phyloP scores from a whole-genome alignment of 495 filamentous ascomycete genomes.

The Baudoinia panamericana region DNA sequence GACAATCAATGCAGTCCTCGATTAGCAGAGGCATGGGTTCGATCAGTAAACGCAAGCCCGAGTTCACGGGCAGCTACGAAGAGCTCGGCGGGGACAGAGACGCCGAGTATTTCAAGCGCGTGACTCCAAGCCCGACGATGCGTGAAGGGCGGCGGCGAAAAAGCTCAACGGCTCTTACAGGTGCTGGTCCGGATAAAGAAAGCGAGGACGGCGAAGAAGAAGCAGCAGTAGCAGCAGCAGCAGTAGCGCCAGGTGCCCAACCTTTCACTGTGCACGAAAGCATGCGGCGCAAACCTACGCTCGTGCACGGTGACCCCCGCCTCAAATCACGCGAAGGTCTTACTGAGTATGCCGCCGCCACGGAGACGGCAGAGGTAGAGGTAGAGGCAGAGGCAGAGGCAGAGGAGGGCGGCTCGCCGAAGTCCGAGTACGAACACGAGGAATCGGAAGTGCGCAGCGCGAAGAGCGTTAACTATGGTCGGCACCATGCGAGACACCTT shows the following conservation, averaged over 20 bases:
- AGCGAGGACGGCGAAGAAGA: slow-evolving; percentile 22
- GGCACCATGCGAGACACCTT: slow-evolving; percentile 51
- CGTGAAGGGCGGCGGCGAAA: slow-evolving; percentile 11
- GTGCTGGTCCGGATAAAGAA: slow-evolving; percentile 25
- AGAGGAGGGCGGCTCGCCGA: neutral
- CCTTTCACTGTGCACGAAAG: slow-evolving; percentile 35
- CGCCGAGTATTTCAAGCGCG: slow-evolving; percentile 49
- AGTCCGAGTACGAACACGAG: slow-evolving; percentile 3
- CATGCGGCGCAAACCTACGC: slow-evolving; percentile 44
- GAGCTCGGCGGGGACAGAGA: slow-evolving; percentile 47
- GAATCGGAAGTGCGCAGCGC: slow-evolving; percentile 43
- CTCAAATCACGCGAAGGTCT: slow-evolving; percentile 58
- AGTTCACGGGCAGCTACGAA: slow-evolving; percentile 40
- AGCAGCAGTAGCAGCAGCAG: slow-evolving; percentile 11
- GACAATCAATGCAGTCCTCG: slow-evolving; percentile 36
- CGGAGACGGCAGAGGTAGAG: slow-evolving; percentile 29
- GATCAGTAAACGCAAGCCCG: slow-evolving; percentile 32
- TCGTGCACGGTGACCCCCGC: slow-evolving; percentile 39
- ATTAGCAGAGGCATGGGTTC: slow-evolving; percentile 26
- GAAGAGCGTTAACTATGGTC: slow-evolving; percentile 39
- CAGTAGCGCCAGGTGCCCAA: slow-evolving; percentile 14
- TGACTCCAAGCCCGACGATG: slow-evolving; percentile 30
- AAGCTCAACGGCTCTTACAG: slow-evolving; percentile 23
- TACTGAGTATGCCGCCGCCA: slow-evolving; percentile 40
- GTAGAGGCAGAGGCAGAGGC: too few species aligned